A percentile compares a stretch with the other conserved stretches of the same genome.
Evolutionary conservation across 257 asterid species (phyloP).

Genomic region (Haberlea rhodopensis): DNA sequence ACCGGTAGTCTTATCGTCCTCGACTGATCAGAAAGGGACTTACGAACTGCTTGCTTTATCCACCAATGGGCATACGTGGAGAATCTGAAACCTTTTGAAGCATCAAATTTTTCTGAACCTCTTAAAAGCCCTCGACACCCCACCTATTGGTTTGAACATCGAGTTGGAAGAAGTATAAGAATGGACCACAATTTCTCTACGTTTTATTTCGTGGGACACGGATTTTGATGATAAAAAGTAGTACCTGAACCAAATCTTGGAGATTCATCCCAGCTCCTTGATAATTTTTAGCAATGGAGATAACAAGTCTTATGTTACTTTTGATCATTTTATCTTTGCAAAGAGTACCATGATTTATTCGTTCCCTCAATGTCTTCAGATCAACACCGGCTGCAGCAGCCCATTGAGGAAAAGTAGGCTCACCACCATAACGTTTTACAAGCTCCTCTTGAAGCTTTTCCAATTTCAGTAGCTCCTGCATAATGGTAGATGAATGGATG

Average conservation of each 20-base stretch:
- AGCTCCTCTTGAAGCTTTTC: constrained; percentile 79
- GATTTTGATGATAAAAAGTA: constrained; percentile 11
- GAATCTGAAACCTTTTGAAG: constrained; percentile 86
- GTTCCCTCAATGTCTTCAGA: constrained; percentile 72
- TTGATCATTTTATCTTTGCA: constrained; percentile 92
- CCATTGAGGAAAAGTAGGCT: constrained; percentile 78
- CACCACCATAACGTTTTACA: constrained; percentile 50
- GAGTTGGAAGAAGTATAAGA: constrained; percentile 21
- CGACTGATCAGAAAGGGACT: constrained; percentile 68
- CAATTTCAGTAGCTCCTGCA: constrained; percentile 76
- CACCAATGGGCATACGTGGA: constrained; percentile 99
- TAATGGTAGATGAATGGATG: constrained; percentile 14
- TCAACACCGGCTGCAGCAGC: constrained; percentile 92
- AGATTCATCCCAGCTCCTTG: constrained; percentile 94
- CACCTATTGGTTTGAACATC: constrained; percentile 53
- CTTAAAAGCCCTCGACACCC: constrained; percentile 93
- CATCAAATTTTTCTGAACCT: constrained; percentile 89
- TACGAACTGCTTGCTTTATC: constrained; percentile 82
- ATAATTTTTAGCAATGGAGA: constrained; percentile 89
- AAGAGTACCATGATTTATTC: constrained; percentile 60
- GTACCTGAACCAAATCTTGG: constrained; percentile 96
- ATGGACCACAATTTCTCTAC: constrained; percentile 11
- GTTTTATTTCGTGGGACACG: constrained; percentile 10
- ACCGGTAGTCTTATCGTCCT: constrained; percentile 68
- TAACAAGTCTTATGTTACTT: constrained; percentile 88